phyloP scores from a whole-genome alignment of 164 flowering plant species.

The Vitis riparia region DNA sequence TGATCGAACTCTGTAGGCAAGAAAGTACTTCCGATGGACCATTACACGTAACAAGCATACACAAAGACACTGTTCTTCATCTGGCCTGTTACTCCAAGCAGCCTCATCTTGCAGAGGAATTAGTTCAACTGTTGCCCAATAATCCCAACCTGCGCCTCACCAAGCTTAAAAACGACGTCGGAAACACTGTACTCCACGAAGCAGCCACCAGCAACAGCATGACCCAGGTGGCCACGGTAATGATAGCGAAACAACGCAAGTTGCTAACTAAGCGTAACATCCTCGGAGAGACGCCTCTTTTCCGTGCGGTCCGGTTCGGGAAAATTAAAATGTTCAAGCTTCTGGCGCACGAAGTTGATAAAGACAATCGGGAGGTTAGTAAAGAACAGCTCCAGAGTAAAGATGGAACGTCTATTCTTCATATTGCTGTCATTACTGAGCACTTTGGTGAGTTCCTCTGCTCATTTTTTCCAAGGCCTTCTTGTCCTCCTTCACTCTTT shows the following conservation, averaged over 20 bases:
- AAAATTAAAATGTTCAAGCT: too few relatives aligned
- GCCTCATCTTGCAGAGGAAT: neutral
- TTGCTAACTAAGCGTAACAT: neutral
- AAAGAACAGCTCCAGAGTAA: neutral
- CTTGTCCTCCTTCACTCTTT: too few relatives aligned
- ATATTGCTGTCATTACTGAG: neutral
- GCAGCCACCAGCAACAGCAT: neutral
- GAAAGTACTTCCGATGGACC: neutral
- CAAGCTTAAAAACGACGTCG: neutral
- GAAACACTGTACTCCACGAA: too few relatives aligned
- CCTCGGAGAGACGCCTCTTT: too few relatives aligned
- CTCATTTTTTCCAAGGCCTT: too few relatives aligned
- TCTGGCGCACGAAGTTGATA: too few relatives aligned
- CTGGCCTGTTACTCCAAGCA: constrained; percentile 4
- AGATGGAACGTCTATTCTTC: constrained; percentile 3
- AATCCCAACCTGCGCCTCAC: neutral
- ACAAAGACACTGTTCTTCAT: constrained; percentile 12
- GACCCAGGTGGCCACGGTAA: neutral
- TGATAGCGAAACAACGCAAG: neutral
- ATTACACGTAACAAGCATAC: neutral
- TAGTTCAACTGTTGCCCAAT: constrained; percentile 1
- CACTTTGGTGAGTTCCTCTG: constrained; percentile 3
- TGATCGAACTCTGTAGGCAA: neutral
- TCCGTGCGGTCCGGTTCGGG: too few relatives aligned
- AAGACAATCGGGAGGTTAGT: neutral